Conservation (phyloP, 83 land plant genomes). For the Picea engelmannii region DNA sequence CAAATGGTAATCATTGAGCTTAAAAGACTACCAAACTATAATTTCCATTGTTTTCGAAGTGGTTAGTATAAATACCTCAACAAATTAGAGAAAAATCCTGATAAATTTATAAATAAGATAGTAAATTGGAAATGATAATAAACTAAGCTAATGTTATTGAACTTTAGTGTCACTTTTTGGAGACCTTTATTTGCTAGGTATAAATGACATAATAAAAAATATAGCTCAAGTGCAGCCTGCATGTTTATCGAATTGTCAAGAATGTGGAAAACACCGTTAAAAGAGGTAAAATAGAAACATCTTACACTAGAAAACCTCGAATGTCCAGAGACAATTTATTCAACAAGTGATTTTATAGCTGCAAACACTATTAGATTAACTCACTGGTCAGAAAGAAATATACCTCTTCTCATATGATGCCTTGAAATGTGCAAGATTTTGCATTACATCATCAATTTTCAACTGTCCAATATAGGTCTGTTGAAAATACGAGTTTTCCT, state of each 20-base stretch:
- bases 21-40: no score
- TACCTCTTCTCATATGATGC: conserved; percentile 67
- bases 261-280: not conserved
- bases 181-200: not conserved
- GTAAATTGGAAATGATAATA: no score
- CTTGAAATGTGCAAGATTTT: conserved; percentile 77
- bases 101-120: no score
- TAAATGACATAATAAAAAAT: not conserved
- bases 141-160: no score
- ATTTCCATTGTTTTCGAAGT: no score
- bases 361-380: not conserved
- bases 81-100: no score
- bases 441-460: conserved; percentile 73
- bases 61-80: no score
- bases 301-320: not conserved
- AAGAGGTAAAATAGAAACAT: not conserved
- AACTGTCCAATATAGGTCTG: conserved; percentile 70
- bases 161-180: not conserved
- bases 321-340: not conserved
- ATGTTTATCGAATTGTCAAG: not conserved
- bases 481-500: conserved; percentile 87
- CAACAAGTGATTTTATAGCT: not conserved
- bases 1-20: no score
- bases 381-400: not conserved
- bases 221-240: not conserved